Evolutionary conservation across 2,329 filamentous ascomycete genomes (phyloP), one percentile per base, ranked within the genome.

Genomic region (Pseudopyrenochaeta lycopersici): DNA sequence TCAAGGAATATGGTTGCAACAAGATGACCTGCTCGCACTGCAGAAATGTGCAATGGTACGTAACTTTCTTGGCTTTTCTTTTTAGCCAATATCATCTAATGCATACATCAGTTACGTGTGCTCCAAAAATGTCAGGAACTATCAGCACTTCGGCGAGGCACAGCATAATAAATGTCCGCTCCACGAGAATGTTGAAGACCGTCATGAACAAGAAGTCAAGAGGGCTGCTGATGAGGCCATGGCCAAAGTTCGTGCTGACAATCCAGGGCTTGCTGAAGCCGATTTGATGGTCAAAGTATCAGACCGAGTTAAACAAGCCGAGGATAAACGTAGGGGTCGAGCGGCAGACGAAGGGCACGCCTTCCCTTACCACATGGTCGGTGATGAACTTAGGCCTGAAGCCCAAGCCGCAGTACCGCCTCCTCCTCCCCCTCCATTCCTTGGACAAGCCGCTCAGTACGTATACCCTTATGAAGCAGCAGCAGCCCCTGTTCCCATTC

Each of bases 1-100:
- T 96, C 71, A 96, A 96, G 70, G 84, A 88, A 31, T 72, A 79
- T 29, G 92, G 92, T 2, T 96, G 92, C 78, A 96, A 96, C 77
- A 93, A 93, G 76, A 91, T 96, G 84, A 82, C 74, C 0, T 96
- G 92, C 72, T 79, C 84, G 0, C 82, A 82, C n/a, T 88, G 85
- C 63, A 54, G 64, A 3, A 81, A 81, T 38, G 53, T 78, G 7
- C 84, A 87, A 73, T 88, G 85, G 74, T 84, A 81, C 56, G 66
- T 76, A n/a, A 10, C 1, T 5, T 10, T n/a, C 11, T 12, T 17
- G 3, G n/a, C 7, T 1, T 2, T 15, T n/a, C 7, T 14, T 21
- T 7, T 12, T 12, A 1, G 27, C 4, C 15, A n/a, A 10, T 32
- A n/a, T 5, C 9, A 9, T 38, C 57, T 66, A 39, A 64, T 33